Conservation (phyloP, 495 filamentous ascomycete species). For the Hyaloscypha hepaticicola region DNA sequence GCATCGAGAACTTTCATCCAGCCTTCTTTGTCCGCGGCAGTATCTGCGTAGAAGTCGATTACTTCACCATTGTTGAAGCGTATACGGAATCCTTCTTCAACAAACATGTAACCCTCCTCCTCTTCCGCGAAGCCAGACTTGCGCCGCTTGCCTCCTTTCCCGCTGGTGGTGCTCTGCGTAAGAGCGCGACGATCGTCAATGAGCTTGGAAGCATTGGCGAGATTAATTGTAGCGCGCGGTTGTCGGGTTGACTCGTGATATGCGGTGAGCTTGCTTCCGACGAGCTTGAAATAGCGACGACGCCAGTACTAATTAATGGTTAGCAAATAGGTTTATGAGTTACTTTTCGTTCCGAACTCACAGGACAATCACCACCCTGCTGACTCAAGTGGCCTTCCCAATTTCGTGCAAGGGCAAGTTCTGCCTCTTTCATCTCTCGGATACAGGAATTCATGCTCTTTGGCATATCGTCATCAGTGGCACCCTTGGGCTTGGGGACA, state of each 20-base stretch:
- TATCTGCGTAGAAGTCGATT: conserved; percentile 98
- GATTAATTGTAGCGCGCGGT: conserved; percentile 93
- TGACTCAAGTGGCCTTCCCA: conserved; percentile 92
- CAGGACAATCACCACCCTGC: conserved; percentile 95
- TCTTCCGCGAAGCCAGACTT: conserved; percentile 97
- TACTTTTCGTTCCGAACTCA: conserved; percentile 51
- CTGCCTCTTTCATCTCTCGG: conserved; percentile 85
- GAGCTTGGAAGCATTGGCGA: conserved; percentile 88
- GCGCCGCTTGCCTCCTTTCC: conserved; percentile 72
- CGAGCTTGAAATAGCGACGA: conserved; percentile 92
- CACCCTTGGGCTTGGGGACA: conserved; percentile 85
- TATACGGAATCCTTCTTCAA: conserved; percentile 97
- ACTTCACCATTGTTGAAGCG: conserved; percentile 96
- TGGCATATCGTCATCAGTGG: conserved; percentile 94
- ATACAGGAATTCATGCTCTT: conserved; percentile 97
- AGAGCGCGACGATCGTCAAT: conserved; percentile 90
- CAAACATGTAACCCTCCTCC: conserved; percentile 99
- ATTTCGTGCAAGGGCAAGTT: conserved; percentile 65
- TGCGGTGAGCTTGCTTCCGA: conserved; percentile 87
- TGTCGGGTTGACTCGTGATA: conserved; percentile 95
- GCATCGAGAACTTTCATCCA: conserved; percentile 86
- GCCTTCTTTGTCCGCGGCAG: conserved; percentile 75
- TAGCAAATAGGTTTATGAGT: conserved; percentile 28
- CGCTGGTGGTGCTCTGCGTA: conserved; percentile 72
- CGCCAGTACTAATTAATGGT: conserved; percentile 77